Percentiles rank a stretch among this genome's conserved stretches.
Evolutionary conservation across 1,284 basidiomycete species (phyloP).

Genomic region (Papiliotrema terrestris): DNA sequence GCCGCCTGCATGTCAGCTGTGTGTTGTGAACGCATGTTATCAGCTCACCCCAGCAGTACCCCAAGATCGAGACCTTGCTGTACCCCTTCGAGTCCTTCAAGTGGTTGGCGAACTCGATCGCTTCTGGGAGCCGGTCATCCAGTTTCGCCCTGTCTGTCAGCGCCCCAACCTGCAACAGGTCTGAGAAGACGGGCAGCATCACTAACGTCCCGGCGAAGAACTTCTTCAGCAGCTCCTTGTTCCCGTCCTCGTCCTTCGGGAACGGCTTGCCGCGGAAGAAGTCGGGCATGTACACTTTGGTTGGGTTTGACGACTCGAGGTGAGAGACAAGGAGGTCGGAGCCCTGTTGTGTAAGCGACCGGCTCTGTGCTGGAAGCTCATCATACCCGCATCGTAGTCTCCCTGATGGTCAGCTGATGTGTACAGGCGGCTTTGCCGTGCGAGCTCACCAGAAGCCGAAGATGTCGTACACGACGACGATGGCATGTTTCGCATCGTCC

Average conservation of each 20-base stretch:
- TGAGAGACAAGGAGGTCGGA: conserved; percentile 35
- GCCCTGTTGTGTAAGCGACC: conserved; percentile 17
- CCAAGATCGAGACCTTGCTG: conserved; percentile 33
- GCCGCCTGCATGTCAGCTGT: conserved; percentile 26
- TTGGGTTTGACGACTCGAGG: conserved; percentile 24
- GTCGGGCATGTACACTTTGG: conserved; percentile 39
- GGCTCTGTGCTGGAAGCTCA: not conserved
- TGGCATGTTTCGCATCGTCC: conserved; percentile 32
- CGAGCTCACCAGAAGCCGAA: conserved; percentile 41
- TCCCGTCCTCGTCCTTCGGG: conserved; percentile 39
- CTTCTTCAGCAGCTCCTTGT: conserved; percentile 35
- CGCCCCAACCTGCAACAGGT: not conserved
- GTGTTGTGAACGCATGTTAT: not conserved
- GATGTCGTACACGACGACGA: conserved; percentile 37
- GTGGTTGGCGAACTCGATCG: conserved; percentile 30
- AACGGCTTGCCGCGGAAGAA: conserved; percentile 39
- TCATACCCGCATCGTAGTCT: conserved; percentile 36
- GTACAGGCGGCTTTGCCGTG: not conserved
- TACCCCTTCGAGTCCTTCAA: conserved; percentile 25
- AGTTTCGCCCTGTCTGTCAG: conserved; percentile 30
- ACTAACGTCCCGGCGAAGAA: conserved; percentile 41
- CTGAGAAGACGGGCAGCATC: conserved; percentile 5
- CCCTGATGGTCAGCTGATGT: conserved; percentile 24
- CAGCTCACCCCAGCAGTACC: conserved; percentile 43
- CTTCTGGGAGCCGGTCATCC: conserved; percentile 36